These are phyloP conservation scores for Suillus americanus DNA, from an alignment of 768 basidiomycete genomes.

Conservation along the genomic window DNA sequence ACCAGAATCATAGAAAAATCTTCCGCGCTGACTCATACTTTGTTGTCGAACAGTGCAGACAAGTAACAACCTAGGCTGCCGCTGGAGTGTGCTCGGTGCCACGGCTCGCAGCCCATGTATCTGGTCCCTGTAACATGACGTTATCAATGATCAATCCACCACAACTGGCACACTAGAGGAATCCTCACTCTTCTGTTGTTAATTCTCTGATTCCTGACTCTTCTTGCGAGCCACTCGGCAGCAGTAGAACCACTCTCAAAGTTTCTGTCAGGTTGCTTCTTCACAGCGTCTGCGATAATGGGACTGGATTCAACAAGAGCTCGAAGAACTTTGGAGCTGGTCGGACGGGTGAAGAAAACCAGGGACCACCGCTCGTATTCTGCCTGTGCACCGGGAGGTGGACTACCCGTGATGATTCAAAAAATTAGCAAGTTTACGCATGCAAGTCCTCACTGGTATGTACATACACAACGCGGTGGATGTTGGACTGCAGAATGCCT, in stretches of 20 bases:
- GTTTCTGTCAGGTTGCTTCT: constrained; percentile 35
- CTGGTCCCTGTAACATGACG: constrained; percentile 23
- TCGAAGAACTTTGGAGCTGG: constrained; percentile 48
- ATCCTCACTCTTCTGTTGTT: constrained; percentile 40
- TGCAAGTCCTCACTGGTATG: neutral
- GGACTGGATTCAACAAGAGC: constrained; percentile 53
- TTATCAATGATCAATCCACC: neutral
- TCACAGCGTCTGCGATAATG: constrained; percentile 46
- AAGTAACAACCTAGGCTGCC: constrained; percentile 12
- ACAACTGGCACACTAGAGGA: neutral
- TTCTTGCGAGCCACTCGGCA: constrained; percentile 40
- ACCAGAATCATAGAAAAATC: neutral
- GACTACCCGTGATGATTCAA: constrained; percentile 16
- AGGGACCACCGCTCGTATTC: constrained; percentile 61
- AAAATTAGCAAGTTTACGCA: neutral
- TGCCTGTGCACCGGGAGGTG: constrained; percentile 59
- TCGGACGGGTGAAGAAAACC: constrained; percentile 67
- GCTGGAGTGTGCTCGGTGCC: constrained; percentile 29
- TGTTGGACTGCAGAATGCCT: constrained; percentile 60
- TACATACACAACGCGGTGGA: constrained; percentile 61
- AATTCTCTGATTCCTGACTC: constrained; percentile 40
- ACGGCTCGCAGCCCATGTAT: constrained; percentile 30
- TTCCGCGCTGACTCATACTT: neutral
- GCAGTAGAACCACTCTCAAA: constrained; percentile 38
- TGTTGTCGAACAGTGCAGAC: neutral